Percentiles rank a stretch among this genome's conserved stretches.
phyloP scores from a whole-genome alignment of 31 red algal genomes.

The Bonnemaisonia californica region DNA sequence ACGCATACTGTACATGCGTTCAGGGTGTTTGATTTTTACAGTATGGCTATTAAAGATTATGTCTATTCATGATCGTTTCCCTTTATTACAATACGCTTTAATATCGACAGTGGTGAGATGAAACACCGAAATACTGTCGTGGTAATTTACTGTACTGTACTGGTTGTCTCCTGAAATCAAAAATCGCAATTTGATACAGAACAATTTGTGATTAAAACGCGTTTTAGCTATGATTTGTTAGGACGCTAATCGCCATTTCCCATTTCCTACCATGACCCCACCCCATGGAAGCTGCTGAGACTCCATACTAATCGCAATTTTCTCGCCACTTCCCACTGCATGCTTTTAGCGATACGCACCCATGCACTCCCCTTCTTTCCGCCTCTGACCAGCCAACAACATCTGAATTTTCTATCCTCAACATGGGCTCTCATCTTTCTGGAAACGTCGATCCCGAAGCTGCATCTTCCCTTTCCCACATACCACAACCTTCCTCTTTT shows the following conservation, averaged over 20 bases:
- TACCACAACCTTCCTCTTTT: neutral
- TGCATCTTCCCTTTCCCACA: neutral
- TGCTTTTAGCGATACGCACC: neutral
- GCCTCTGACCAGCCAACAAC: too few species aligned
- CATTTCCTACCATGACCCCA: neutral
- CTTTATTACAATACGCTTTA: too few species aligned
- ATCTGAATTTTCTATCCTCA: neutral
- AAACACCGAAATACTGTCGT: too few species aligned
- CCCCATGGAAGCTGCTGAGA: neutral
- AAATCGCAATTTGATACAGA: neutral
- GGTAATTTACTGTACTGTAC: too few species aligned
- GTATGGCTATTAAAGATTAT: too few species aligned
- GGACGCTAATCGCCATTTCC: neutral
- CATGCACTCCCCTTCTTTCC: neutral
- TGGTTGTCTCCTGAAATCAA: slow-evolving; percentile 6
- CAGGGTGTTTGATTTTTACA: too few species aligned
- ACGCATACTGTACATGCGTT: too few species aligned
- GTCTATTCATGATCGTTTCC: too few species aligned
- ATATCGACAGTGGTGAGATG: too few species aligned
- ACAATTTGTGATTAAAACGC: neutral
- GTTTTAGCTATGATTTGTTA: neutral
- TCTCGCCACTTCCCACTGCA: neutral
- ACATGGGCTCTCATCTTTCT: neutral
- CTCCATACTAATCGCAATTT: slow-evolving; percentile 9
- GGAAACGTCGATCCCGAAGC: neutral